Conservation (phyloP, 805 yeast genomes). For the Myxozyma sirexii region DNA sequence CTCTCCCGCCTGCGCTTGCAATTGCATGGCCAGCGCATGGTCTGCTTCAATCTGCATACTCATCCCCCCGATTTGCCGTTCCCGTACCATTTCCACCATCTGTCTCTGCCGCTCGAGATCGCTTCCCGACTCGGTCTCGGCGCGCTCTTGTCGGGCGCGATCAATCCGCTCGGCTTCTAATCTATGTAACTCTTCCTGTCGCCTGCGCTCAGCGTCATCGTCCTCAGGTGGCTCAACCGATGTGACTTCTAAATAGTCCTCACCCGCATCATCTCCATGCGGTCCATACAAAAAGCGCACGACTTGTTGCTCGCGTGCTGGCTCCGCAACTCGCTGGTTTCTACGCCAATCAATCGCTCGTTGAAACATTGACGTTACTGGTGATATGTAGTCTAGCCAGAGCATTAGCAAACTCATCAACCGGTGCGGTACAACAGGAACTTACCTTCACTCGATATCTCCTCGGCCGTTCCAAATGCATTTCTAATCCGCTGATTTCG, state of each 20-base stretch:
- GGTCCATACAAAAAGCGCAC: background rate
- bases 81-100: background rate
- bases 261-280: background rate
- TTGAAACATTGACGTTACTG: slow-evolving; percentile 27
- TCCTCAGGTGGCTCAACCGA: background rate
- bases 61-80: background rate
- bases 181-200: background rate
- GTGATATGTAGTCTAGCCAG: slow-evolving; percentile 17
- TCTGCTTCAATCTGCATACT: background rate
- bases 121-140: background rate
- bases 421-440: too few species aligned
- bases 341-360: slow-evolving; percentile 22
- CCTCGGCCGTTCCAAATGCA: slow-evolving; percentile 24
- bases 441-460: slow-evolving; percentile 22
- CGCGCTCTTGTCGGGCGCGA: background rate
- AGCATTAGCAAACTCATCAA: background rate
- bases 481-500: slow-evolving; percentile 7
- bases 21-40: background rate
- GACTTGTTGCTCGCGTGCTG: background rate
- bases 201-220: background rate
- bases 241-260: slow-evolving; percentile 3
- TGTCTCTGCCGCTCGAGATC: background rate
- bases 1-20: background rate
- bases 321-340: slow-evolving; percentile 6
- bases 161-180: background rate